Evolutionary conservation across 371 early-diverging fungal species (phyloP).

Genomic region (Umbelopsis sp.): DNA sequence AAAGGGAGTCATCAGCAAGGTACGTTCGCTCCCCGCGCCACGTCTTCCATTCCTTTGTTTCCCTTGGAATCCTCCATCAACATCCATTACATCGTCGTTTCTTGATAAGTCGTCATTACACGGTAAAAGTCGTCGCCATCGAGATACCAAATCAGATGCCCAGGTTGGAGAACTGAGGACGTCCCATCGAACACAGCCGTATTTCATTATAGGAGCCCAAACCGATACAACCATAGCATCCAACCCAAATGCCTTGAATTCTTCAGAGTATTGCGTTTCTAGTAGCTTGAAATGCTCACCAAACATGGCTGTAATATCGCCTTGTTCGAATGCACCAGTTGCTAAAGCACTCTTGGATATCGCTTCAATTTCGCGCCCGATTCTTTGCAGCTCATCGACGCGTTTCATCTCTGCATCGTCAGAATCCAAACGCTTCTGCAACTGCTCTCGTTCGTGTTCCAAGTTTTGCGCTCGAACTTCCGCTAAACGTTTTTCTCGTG

Average conservation of each 20-base stretch:
- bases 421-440: conserved; percentile 38
- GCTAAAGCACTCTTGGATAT: conserved; percentile 46
- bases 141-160: conserved; percentile 53
- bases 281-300: conserved; percentile 56
- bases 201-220: conserved; percentile 64
- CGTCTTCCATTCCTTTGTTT: conserved; percentile 22
- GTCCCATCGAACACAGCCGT: conserved; percentile 62
- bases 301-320: conserved; percentile 55
- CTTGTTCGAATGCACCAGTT: conserved; percentile 45
- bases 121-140: conserved; percentile 56
- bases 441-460: conserved; percentile 40
- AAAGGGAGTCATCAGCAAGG: conserved; percentile 69
- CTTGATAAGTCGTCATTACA: conserved; percentile 24
- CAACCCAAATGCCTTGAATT: conserved; percentile 58
- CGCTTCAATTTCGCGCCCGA: conserved; percentile 53
- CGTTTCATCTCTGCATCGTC: conserved; percentile 31
- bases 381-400: conserved; percentile 47
- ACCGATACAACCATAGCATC: conserved; percentile 73
- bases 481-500: conserved; percentile 58
- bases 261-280: conserved; percentile 51
- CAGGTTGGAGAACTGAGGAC: conserved; percentile 67
- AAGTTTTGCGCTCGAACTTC: conserved; percentile 45
- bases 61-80: conserved; percentile 1
- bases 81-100: conserved; percentile 7
- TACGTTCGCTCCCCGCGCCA: conserved; percentile 13